Base-by-base conservation (phyloP, 2,329 filamentous ascomycete species). In the Fusarium transvaalense region DNA sequence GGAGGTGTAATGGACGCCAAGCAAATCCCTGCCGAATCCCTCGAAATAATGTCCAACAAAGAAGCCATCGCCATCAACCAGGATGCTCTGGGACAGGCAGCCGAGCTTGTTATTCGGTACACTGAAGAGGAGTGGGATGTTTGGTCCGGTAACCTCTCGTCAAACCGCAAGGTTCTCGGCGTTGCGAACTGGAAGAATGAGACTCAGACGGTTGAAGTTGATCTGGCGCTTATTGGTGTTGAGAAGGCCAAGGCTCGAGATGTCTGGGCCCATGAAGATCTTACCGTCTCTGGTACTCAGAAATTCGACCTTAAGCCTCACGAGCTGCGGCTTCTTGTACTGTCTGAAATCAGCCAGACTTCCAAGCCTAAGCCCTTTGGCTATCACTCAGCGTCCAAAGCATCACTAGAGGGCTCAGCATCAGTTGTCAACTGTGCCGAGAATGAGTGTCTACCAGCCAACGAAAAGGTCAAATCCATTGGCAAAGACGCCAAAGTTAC, bases 11-110 rank as follows among this genome's bases (percentile, higher is more conserved):
- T 84, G 47, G 79, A 81, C 27, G 73, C 77, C 13, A 71, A 72
- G 0, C 57, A 80, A 5, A 81, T 83, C 0, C 77, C 79, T 2
- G 57, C 74, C 0, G 73, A 75, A 1, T 85, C 84, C 0, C 70
- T 86, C 15, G 75, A 76, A 8, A 76, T 85, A 17, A 72, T 85
- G 46, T 78, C 77, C 2, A 88, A 88, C 74, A 77, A 80, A 27
- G 86, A 87, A 56, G 82, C 87, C 23, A 84, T 89, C 25, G 82
- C 82, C 0, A 84, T 87, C 71, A 89, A 89, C 68, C 86, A 89
- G 67, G 87, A 89, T 68, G 61, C 82, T 0, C 74, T 88, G 0
- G 85, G 81, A 0, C 76, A 82, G 54, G 84, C 86, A 43, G 85
- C 86, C 1, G 78, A 79, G n/a, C 76, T 90, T 2, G 74, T 82